phyloP scores from a whole-genome alignment of 768 basidiomycete species.

The Amanita pallidorosea region DNA sequence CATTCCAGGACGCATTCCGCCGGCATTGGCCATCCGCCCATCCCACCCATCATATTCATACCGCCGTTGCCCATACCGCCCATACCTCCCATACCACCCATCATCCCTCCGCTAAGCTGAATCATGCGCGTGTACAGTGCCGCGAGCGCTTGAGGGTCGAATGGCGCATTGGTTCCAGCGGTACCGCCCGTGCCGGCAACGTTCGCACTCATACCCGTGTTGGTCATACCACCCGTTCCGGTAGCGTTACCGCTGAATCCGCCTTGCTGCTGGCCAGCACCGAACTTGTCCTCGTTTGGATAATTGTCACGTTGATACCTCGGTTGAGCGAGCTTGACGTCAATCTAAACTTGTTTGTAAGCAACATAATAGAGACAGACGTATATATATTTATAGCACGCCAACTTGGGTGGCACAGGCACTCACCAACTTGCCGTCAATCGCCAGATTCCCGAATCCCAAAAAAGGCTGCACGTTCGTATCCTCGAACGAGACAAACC shows the following conservation, averaged over 20 bases:
- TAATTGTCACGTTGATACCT: slow-evolving; percentile 67
- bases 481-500: slow-evolving; percentile 93
- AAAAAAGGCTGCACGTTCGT: slow-evolving; percentile 86
- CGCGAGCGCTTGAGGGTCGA: slow-evolving; percentile 89
- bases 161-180: slow-evolving; percentile 45
- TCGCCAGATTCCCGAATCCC: slow-evolving; percentile 78
- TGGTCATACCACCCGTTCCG: background rate
- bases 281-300: slow-evolving; percentile 33
- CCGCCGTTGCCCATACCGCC: slow-evolving; percentile 15
- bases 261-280: slow-evolving; percentile 4
- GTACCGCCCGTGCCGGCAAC: slow-evolving; percentile 15
- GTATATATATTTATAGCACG: background rate
- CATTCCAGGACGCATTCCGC: slow-evolving; percentile 29
- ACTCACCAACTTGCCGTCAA: slow-evolving; percentile 90
- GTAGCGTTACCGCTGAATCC: background rate
- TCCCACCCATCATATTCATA: slow-evolving; percentile 27
- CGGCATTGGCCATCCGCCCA: slow-evolving; percentile 26
- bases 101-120: slow-evolving; percentile 58
- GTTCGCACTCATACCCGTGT: slow-evolving; percentile 14
- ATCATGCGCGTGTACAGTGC: slow-evolving; percentile 95
- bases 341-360: slow-evolving; percentile 49
- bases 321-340: slow-evolving; percentile 94
- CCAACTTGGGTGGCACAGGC: background rate
- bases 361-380: background rate
- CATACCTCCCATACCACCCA: slow-evolving; percentile 31